Conservation (phyloP, 2,329 filamentous ascomycete species). For the Annulohypoxylon truncatum region DNA sequence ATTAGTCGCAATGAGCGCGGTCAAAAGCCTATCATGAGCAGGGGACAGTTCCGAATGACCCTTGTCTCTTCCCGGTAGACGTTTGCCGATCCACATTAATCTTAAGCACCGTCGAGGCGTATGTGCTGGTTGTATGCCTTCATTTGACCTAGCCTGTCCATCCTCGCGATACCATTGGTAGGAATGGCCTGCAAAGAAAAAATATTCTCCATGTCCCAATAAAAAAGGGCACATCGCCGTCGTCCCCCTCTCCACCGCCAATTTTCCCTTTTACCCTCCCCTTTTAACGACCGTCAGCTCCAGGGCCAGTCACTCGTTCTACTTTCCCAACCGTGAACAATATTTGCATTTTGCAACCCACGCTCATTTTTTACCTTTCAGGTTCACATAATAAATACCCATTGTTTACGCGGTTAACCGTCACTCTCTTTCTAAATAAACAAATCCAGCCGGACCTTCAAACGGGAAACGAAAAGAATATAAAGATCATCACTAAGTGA, state of each 20-base stretch:
- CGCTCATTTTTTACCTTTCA: constrained; percentile 37
- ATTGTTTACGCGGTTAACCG: constrained; percentile 31
- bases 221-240: constrained; percentile 32
- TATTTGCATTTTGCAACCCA: constrained; percentile 42
- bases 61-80: constrained; percentile 36
- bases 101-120: constrained; percentile 26
- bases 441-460: constrained; percentile 4
- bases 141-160: constrained; percentile 18
- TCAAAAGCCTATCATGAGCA: constrained; percentile 6
- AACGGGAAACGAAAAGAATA: constrained; percentile 6
- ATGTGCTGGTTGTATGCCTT: constrained; percentile 24
- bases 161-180: constrained; percentile 26
- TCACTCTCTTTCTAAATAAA: constrained; percentile 35
- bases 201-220: constrained; percentile 37
- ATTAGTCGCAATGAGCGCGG: constrained; percentile 3
- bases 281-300: constrained; percentile 28
- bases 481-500: constrained; percentile 21
- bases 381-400: constrained; percentile 6
- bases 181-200: constrained; percentile 10
- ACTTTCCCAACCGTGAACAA: constrained; percentile 26
- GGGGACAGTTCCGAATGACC: constrained; percentile 23
- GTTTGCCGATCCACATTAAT: constrained; percentile 45
- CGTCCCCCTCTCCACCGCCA: constrained; percentile 24
- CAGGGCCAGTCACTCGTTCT: constrained; percentile 30
- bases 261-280: constrained; percentile 13